Evolutionary conservation across 768 basidiomycete genomes (phyloP), one percentile per base, ranked within the genome.

Genomic region (Termitomyces sp.): DNA sequence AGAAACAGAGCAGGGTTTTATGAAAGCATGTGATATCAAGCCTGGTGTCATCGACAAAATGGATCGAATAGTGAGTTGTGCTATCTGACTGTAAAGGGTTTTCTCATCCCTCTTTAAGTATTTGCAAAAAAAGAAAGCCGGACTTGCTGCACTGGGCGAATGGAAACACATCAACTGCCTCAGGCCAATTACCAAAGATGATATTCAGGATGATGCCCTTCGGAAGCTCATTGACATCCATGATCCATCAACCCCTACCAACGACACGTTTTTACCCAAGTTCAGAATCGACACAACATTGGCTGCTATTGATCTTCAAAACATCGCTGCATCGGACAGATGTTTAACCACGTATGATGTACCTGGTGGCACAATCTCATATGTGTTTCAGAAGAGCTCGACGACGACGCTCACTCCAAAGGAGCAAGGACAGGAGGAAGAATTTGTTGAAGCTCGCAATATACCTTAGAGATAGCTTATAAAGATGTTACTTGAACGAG

Each of bases 81-180:
- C 9, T 12, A 61, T n/a, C 10, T 54, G 9, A 30, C 12, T 40
- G 20, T 28, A 10, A 22, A 47, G 8, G 40, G 33, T n/a, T 18
- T 64, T 68, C 35, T 65, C 40, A 52, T 54, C 26, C 49, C 44
- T 43, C 46, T 53, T 24, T 58, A 90, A 42, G 90, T 84, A 86
- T 62, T 61, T 84, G 61, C 79, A 81, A 65, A 87, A 84, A 72
- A 87, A 88, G 75, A 84, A 81, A 63, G 77, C 76, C 9, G 85
- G 77, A 54, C 79, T 95, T 38, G 85, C 88, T 6, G 78, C 86
- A 4, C 78, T 96, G 33, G 81, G 83, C 45, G 84, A 90, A 65
- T 96, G 93, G 92, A 86, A 80, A 24, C 94, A 96, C 66, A 81
- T 93, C 69, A 84, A 92, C 66, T 90, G 91, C 66, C 72, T 90